A percentile compares a stretch with the other conserved stretches of the same genome.
Evolutionary conservation across 2,329 filamentous ascomycete species (phyloP).

Genomic region (Albifimbria verrucaria): DNA sequence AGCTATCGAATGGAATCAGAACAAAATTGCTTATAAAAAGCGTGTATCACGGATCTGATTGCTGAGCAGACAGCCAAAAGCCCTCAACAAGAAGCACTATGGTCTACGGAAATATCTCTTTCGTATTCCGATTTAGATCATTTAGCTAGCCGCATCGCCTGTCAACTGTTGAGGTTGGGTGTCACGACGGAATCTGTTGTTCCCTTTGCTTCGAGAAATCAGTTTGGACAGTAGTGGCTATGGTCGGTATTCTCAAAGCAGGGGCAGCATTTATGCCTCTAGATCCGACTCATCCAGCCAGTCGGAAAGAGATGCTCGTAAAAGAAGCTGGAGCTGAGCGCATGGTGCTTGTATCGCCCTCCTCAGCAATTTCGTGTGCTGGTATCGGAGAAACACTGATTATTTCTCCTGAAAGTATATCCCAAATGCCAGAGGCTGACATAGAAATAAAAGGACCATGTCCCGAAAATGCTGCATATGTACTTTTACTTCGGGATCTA

Average conservation of each 20-base stretch:
- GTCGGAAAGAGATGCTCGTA: not conserved
- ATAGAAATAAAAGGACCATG: too few species aligned
- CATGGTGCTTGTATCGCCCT: too few species aligned
- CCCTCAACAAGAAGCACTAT: too few species aligned
- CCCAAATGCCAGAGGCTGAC: not conserved
- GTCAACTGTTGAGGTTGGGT: too few species aligned
- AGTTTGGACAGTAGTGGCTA: not conserved
- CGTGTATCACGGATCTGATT: not conserved
- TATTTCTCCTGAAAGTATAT: not conserved
- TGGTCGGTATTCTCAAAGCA: constrained; percentile 1
- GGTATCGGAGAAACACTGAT: not conserved
- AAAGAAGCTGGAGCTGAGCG: not conserved
- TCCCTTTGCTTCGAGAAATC: constrained; percentile 3
- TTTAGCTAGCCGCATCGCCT: too few species aligned
- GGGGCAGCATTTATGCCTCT: not conserved
- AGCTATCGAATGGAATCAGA: not conserved
- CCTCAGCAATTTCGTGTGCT: too few species aligned
- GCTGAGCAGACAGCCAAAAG: not conserved
- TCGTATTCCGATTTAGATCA: too few species aligned
- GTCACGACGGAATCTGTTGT: not conserved
- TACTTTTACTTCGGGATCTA: constrained; percentile 9
- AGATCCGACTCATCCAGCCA: not conserved
- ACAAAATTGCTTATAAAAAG: not conserved
- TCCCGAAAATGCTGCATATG: constrained; percentile 5
- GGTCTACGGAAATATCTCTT: too few species aligned